These are phyloP conservation scores for Chloropicon primus DNA, from an alignment of 139 green algal genomes.

Conservation along the genomic window DNA sequence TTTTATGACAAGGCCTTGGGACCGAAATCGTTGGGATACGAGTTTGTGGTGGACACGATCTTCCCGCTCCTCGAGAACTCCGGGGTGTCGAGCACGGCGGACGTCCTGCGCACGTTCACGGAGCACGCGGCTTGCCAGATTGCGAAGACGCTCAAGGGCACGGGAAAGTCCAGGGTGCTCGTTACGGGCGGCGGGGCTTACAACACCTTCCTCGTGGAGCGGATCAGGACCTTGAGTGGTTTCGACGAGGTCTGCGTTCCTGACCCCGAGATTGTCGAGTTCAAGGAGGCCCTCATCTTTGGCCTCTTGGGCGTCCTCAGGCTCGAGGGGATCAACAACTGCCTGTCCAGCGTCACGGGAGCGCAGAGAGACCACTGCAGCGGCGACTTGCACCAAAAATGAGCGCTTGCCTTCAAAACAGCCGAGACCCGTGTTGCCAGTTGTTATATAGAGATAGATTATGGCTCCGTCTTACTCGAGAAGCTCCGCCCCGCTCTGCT, in stretches of 20 bases:
- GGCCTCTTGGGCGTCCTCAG: not conserved
- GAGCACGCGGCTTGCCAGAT: not conserved
- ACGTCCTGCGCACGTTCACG: not conserved
- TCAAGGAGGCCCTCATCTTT: not conserved
- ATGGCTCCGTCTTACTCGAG: no score
- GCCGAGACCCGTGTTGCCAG: no score
- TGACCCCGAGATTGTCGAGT: not conserved
- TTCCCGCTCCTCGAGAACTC: not conserved
- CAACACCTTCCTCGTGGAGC: not conserved
- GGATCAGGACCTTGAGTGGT: not conserved
- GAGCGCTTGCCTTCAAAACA: no score
- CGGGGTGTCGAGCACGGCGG: not conserved
- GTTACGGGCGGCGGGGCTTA: not conserved
- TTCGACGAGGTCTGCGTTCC: not conserved
- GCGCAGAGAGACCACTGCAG: not conserved
- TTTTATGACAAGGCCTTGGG: not conserved
- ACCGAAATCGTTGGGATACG: not conserved
- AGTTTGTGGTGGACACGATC: not conserved
- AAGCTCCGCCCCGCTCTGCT: no score
- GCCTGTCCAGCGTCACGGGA: not conserved
- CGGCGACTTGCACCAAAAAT: not conserved
- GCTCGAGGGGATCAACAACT: not conserved
- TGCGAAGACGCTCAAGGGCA: not conserved
- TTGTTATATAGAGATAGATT: no score
- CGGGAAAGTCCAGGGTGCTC: not conserved